Conservation (phyloP, 176 grass and related monocot genomes). For the Oryza meyeriana region DNA sequence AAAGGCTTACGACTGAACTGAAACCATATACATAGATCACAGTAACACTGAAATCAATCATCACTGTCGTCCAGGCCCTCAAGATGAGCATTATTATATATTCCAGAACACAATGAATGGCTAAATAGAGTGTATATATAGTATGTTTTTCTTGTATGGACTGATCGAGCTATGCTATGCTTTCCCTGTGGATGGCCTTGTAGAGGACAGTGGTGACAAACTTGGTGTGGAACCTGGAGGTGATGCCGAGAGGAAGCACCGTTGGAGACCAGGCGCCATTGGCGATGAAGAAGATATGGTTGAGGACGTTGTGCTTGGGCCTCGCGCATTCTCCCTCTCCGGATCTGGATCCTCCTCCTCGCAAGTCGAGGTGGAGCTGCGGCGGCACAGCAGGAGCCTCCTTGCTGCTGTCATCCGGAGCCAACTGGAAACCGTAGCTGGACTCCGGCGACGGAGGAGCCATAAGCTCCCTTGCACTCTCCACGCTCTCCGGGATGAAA, state of each 20-base stretch:
- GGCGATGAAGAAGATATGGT: constrained; percentile 86
- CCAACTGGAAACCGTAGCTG: constrained; percentile 54
- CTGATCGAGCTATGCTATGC: neutral
- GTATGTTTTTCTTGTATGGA: neutral
- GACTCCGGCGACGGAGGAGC: constrained; percentile 62
- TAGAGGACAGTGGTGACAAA: constrained; percentile 76
- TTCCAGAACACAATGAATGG: neutral
- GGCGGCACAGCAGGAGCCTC: constrained; percentile 66
- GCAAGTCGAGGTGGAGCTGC: constrained; percentile 58
- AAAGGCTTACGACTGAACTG: no score
- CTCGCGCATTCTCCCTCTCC: constrained; percentile 22
- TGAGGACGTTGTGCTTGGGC: constrained; percentile 65
- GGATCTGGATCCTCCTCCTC: constrained; percentile 1
- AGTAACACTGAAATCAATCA: neutral
- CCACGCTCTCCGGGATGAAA: constrained; percentile 61
- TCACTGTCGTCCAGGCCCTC: neutral
- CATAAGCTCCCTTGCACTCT: constrained; percentile 61
- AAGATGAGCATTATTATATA: neutral
- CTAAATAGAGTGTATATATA: neutral
- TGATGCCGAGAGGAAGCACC: constrained; percentile 56
- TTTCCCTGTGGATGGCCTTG: constrained; percentile 46
- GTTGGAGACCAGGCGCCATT: constrained; percentile 46
- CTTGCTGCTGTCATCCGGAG: constrained; percentile 60
- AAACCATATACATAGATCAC: neutral
- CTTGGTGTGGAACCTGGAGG: constrained; percentile 70